Evolutionary conservation across 2,329 filamentous ascomycete genomes (phyloP), one percentile per base, ranked within the genome.

Genomic region (Fusarium poae): DNA sequence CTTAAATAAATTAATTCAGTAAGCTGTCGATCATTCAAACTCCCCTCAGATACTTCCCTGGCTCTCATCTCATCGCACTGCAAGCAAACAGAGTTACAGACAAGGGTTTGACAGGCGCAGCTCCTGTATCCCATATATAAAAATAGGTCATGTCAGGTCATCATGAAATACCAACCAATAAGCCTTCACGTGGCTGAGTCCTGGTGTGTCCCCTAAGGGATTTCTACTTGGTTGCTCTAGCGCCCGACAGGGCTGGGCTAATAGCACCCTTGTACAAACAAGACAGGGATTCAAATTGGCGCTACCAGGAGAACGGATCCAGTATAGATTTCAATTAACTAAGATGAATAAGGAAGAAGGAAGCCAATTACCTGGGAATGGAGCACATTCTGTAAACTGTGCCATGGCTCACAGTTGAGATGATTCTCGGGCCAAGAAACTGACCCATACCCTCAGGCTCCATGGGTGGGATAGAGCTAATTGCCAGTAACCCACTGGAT

Each of bases 91-190:
- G 42, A 40, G 21, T 23, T 25, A 50, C 34, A 27, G 44, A 42
- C 39, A 39, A 25, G 48, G n/a, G 23, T 25, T 39, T 34, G 29
- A 69, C 54, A 56, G 48, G 61, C 66, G 66, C 66, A 68, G 61
- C 40, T 51, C 13, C 18, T 51, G 23, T 39, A 39, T 40, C 10
- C 32, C 9, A 48, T 39, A 50, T 55, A 43, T 70, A 70, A 70
- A 70, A 70, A 70, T 70, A 70, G 67, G 44, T 44, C 62, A 67
- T 27, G 25, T 63, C 57, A 58, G 48, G 32, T 45, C 57, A 55
- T 54, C 40, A 68, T 57, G 50, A 69, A 65, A 45, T 21, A 58
- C 18, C 27, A 57, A n/a, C 66, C 65, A 68, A 68, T 68, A 32
- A 48, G 29, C 50, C 58, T 4, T 51, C 40, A 16, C 44, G 53